Evolutionary conservation across 2,329 filamentous ascomycete genomes (phyloP).

Genomic region (Calonectria ilicicola): DNA sequence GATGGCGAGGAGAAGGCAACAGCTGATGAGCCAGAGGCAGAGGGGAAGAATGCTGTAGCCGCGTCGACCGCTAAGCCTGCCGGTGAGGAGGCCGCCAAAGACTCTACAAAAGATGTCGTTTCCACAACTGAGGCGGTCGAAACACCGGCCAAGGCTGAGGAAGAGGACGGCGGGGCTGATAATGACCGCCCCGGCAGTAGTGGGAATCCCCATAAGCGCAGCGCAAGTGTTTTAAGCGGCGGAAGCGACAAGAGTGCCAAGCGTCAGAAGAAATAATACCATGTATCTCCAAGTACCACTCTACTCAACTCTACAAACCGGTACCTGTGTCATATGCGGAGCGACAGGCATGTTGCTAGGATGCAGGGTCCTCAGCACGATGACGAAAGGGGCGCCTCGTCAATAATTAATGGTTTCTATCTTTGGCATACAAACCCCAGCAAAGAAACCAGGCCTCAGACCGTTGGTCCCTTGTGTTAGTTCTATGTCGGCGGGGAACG

Average conservation of each 20-base stretch:
- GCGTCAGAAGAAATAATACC: conserved; percentile 66
- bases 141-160: conserved; percentile 26
- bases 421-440: conserved; percentile 18
- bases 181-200: conserved; percentile 53
- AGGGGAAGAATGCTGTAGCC: conserved; percentile 35
- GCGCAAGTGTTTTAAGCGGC: conserved; percentile 82
- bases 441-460: conserved; percentile 19
- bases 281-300: conserved; percentile 39
- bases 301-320: conserved; percentile 28
- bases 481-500: background rate
- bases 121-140: conserved; percentile 19
- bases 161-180: conserved; percentile 40
- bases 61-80: conserved; percentile 19
- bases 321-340: conserved; percentile 28
- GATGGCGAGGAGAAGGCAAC: conserved; percentile 24
- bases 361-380: conserved; percentile 14
- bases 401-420: conserved; percentile 34
- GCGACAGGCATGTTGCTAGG: conserved; percentile 11
- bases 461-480: background rate
- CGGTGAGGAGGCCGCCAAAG: conserved; percentile 35
- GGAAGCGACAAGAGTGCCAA: conserved; percentile 74
- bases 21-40: conserved; percentile 24
- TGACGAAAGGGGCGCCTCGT: conserved; percentile 17
- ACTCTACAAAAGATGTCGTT: conserved; percentile 21
- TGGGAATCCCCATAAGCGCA: conserved; percentile 74